Conservation (phyloP, 768 basidiomycete species). For the Auriscalpium microsporum region DNA sequence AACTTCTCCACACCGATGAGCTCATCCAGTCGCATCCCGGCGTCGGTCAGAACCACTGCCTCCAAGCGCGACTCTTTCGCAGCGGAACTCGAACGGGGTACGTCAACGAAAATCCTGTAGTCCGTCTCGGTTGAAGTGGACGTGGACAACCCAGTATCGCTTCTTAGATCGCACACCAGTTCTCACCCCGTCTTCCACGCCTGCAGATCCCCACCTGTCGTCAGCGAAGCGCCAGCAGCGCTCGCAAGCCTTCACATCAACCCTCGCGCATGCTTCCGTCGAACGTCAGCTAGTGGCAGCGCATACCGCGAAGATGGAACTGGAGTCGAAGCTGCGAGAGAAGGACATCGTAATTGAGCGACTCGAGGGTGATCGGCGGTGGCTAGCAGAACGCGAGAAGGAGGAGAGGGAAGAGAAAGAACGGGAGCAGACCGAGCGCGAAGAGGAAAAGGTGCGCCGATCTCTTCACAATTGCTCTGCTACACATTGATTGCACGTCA, state of each 20-base stretch:
- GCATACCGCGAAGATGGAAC: conserved; percentile 51
- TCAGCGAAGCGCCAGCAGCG: conserved; percentile 62
- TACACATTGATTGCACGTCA: neutral
- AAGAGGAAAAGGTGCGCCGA: conserved; percentile 51
- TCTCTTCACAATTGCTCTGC: neutral
- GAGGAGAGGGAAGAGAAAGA: conserved; percentile 66
- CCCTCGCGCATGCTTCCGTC: conserved; percentile 51
- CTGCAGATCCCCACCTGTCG: conserved; percentile 54
- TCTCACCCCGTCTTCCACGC: conserved; percentile 4
- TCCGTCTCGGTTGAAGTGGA: neutral
- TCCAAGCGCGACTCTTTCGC: conserved; percentile 57
- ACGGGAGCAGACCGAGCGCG: conserved; percentile 37
- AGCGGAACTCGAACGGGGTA: conserved; percentile 61
- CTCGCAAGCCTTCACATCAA: conserved; percentile 51
- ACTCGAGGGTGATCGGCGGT: conserved; percentile 63
- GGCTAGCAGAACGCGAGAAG: conserved; percentile 58
- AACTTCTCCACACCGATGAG: conserved; percentile 2
- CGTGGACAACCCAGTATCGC: neutral
- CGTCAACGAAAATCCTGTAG: conserved; percentile 1
- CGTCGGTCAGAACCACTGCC: conserved; percentile 23
- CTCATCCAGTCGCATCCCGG: neutral
- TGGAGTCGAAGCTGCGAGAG: conserved; percentile 63
- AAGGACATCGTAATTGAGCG: conserved; percentile 53
- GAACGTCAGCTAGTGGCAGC: conserved; percentile 61
- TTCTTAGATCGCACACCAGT: neutral